These are phyloP conservation scores for Neospora caninum DNA, from an alignment of 169 alveolate species.

Conservation along the genomic window DNA sequence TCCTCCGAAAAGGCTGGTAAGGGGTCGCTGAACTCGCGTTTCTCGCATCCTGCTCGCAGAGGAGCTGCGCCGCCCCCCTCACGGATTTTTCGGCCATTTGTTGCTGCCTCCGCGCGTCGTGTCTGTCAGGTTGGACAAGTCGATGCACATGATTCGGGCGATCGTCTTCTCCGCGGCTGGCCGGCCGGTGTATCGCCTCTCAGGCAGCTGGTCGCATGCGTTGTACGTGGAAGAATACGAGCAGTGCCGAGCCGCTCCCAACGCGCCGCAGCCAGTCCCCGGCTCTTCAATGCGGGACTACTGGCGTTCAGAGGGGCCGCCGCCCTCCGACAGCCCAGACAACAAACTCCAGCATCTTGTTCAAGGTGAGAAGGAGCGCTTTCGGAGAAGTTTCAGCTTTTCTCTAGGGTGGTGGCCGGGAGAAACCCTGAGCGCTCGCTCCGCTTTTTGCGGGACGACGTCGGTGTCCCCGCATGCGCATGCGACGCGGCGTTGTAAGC, in stretches of 20 bases:
- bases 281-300: not conserved
- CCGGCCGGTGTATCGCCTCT: conserved; percentile 54
- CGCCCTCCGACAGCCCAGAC: conserved; percentile 63
- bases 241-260: not conserved
- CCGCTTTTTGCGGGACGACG: no score
- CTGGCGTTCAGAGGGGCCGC: conserved; percentile 29
- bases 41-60: no score
- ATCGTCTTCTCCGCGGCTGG: conserved; percentile 54
- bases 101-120: no score
- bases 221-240: conserved; percentile 49
- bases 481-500: no score
- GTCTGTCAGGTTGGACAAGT: conserved; percentile 49
- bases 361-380: not conserved
- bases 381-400: no score
- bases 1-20: conserved; percentile 85
- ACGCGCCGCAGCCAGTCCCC: not conserved
- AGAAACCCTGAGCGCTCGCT: no score
- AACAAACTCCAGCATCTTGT: conserved; percentile 51
- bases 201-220: conserved; percentile 62
- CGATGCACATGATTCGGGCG: conserved; percentile 53
- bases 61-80: no score
- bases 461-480: no score
- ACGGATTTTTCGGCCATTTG: no score
- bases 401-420: no score
- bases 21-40: no score